Percentiles rank a stretch among this genome's conserved stretches.
Evolutionary conservation across 2,329 filamentous ascomycete species (phyloP).

Genomic region (Colletotrichum falcatum): DNA sequence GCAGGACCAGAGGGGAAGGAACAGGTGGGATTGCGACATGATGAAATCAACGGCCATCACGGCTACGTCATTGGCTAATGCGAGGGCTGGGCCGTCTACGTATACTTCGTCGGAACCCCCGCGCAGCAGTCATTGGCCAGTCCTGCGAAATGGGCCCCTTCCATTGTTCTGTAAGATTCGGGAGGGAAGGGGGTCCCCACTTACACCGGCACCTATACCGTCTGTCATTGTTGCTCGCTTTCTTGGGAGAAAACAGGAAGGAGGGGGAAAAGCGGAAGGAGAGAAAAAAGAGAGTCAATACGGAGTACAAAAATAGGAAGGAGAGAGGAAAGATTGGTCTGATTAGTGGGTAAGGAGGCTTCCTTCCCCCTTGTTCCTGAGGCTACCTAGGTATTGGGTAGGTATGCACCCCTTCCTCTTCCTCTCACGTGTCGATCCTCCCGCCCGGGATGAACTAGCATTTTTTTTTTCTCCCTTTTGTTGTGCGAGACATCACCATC

Average conservation of each 20-base stretch:
- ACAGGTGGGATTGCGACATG: conserved; percentile 13
- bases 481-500: conserved; percentile 11
- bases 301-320: no score
- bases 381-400: background rate
- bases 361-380: conserved; percentile 8
- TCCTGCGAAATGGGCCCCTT: conserved; percentile 10
- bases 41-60: conserved; percentile 23
- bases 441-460: background rate
- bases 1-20: background rate
- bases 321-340: background rate
- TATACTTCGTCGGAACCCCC: conserved; percentile 8
- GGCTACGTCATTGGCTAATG: conserved; percentile 34
- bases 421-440: background rate
- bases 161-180: conserved; percentile 13
- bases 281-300: no score
- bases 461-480: background rate
- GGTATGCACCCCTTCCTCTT: background rate
- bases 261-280: background rate
- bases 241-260: background rate
- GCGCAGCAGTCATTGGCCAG: conserved; percentile 22
- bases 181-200: conserved; percentile 6
- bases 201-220: background rate
- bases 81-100: no score
- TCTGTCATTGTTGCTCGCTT: conserved; percentile 8
- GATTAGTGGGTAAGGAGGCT: background rate